Evolutionary conservation across 495 filamentous ascomycete species (phyloP), one percentile per base, ranked within the genome.

Genomic region (Penicillium samsonianum): DNA sequence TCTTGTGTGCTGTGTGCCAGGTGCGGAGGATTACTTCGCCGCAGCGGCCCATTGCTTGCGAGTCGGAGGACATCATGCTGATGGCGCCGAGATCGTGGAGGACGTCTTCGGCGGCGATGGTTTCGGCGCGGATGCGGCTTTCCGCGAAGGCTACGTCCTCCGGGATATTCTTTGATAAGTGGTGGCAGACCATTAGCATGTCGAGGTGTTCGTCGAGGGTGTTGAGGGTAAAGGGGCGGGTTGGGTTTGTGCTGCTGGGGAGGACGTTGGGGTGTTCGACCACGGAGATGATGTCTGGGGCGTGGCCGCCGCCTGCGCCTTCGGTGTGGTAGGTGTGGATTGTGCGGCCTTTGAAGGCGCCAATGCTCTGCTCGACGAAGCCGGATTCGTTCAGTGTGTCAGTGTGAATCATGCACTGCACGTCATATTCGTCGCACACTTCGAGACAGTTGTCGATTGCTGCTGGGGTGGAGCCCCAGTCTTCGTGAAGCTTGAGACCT

Each of bases 261-360:
- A 98, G 83, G 0, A 98, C 93, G 66, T 98, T 95, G n/a, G 80
- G 71, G 62, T 95, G 88, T 68, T 94, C 90, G 22, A 97, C 94
- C 0, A 98, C 92, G 26, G 81, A 84, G 70, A 98, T 98, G 74
- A 98, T 98, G 68, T 98, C 94, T 0, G 94, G 94, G 0, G 94
- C 95, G 70, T 98, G 94, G 3, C 94, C 94, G 57, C 94, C 94
- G 20, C 94, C 94, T 10, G 94, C 94, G 45, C 94, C 94, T 72
- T 98, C 94, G 41, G 95, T 98, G 75, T 98, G 94, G 76, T 98
- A 98, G 14, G 94, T 96, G 77, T 98, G 94, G 64, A 98, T 96
- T 5, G 91, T 90, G 54, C 94, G 89, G 66, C 85, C 81, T 71
- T 91, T 91, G 82, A 98, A 90, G 26, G 95, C 87, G 20, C 80